Base-by-base conservation (phyloP, 106 monocot genomes). In the Dendrobium huoshanense region DNA sequence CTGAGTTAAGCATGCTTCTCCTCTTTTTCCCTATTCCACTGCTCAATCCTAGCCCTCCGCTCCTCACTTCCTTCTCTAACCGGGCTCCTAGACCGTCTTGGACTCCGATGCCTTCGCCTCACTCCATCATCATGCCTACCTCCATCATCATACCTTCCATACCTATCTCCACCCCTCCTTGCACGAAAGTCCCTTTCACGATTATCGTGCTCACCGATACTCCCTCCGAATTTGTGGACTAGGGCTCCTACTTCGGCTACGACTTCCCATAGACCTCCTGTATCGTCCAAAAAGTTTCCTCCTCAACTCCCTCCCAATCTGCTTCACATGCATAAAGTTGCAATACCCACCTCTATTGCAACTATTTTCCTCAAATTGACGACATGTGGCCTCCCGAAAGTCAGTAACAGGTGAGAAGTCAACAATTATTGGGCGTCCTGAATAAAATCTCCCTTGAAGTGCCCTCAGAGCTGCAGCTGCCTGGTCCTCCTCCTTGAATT, bases 261-360 rank as follows among this genome's bases (percentile, higher is more conserved):
- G 85, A 5, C 88, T 86, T 1, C 83, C 72, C 20, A 72, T 75
- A 3, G 83, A 82, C 55, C 84, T 80, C 55, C 80, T 64, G 22
- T 80, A 84, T n/a, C 82, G 65, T 18, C 92, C 92, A 77, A 75
- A 92, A 16, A 89, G 83, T 80, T 86, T 89, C 85, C 85, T 89
- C 78, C 89, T 79, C 27, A 92, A 77, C 16, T 87, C 89, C 78
- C 89, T 83, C 19, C 92, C 86, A 80, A 89, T 92, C 82, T 87
- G 92, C 82, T 92, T 92, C 48, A 89, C 92, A 83, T 92, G 89
- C 92, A 92, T 92, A 81, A 89, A 92, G 78, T 92, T 92, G 77
- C 92, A 92, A 61, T 89, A 92, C 5, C 92, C 92, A 44, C 92
- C 92, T 31, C 92, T 85, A 41, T 92, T 92, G 84, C 92, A 92